Base-by-base conservation (phyloP, 2,329 filamentous ascomycete species). In the Chalara sp. region DNA sequence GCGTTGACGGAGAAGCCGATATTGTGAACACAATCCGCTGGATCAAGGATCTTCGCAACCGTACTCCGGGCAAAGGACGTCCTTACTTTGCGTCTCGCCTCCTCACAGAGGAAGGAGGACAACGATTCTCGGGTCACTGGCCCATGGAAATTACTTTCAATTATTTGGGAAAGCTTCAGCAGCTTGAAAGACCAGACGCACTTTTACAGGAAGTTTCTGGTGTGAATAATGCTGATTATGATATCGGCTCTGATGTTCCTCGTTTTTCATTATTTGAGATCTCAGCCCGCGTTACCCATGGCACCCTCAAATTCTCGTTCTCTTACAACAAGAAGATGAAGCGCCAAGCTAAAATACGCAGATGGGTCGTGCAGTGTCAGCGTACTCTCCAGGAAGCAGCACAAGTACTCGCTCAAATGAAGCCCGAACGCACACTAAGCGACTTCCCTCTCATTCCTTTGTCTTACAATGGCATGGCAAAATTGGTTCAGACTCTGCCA, bases 121-220 rank as follows among this genome's bases (percentile, higher is more conserved):
- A 68, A 39, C 54, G 63, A 30, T 71, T 68, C 54, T 37, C 37
- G 32, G 31, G 28, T 6, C 52, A 56, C 32, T 48, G 40, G 28
- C 46, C 44, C 2, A 53, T 55, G 39, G 76, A 79, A 54, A 54
- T 77, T 1, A 60, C 71, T 0, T 76, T 78, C 63, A 77, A 78
- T 58, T 78, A 75, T 52, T 63, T 70, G 1, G 74, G 72, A 12
- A 62, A 69, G 43, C 68, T 69, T 46, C 73, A 76, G 54, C 70
- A 75, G 35, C 61, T 74, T 1, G 72, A 76, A 47, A 60, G 64
- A 0, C 60, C 63, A 2, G 69, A 68, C 12, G 61, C 67, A 47
- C 54, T 71, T 5, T 56, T 64, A 4, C 48, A 48, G 13, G 6
- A 42, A 31, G 29, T 51, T 21, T 37, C 48, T 10, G 32, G 32